Evolutionary conservation across 106 monocot species (phyloP), one percentile per base, ranked within the genome.

Genomic region (Allium fistulosum): DNA sequence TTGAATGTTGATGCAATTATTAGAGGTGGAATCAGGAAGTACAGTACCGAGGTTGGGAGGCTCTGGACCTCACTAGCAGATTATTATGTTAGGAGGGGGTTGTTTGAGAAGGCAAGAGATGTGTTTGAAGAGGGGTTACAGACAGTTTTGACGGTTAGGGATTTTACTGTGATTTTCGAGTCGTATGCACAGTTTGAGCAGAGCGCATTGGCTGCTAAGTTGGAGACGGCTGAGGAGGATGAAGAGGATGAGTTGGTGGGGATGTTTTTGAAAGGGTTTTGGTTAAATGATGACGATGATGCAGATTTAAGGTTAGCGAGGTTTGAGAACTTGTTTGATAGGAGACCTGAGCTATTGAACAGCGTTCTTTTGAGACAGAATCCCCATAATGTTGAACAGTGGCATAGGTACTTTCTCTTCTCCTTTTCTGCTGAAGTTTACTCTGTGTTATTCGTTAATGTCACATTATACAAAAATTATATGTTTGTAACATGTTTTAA

Each of bases 361-460:
- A 84, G 83, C 61, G 97, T 99, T n/a, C 82, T 90, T 11, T 69
- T 99, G 75, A 80, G 97, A 70, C 97, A 99, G 71, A 99, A 99
- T 69, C 97, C 97, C 51, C 97, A 99, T 62, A 99, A 99, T 80
- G 97, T 99, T 2, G 92, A 99, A 69, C 86, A 99, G 63, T 99
- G 97, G 97, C 97, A 92, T 73, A 81, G 81, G 88, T 88, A 58
- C 7, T 4, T 5, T 17, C 51, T 50, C 1, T 49, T 63, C 37
- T 47, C 47, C 45, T 16, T 63, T 47, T 11, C 0, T 63, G 8
- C 11, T 7, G 45, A 48, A 48, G 48, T 7, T 48, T 48, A 14
- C 45, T 26, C 1, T 48, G 8, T 64, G 8, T 48, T 47, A 6
- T 12, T 15, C 8, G 46, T 18, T 64, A 48, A 48, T 48, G n/a